Evolutionary conservation across 2,329 filamentous ascomycete species (phyloP), one percentile per base, ranked within the genome.

Genomic region (Alternaria panax): DNA sequence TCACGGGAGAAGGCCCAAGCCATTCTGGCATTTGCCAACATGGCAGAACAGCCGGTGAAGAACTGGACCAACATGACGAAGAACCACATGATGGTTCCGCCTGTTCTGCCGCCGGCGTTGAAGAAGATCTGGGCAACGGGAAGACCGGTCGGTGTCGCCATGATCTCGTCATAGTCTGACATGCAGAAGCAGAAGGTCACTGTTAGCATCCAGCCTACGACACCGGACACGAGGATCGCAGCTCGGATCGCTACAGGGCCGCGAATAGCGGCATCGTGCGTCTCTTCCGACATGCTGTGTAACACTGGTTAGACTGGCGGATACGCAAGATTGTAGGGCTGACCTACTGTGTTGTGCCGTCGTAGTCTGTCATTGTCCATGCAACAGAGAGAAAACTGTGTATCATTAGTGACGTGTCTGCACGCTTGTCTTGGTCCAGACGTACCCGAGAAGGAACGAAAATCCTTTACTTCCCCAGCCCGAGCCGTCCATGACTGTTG

Each of bases 331-430:
- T 57, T 25, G 42, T 34, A 46, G 61, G 57, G 55, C 41, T 43
- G 48, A 76, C 81, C 72, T 76, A 85, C 83, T 89, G 87, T 6
- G 87, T 88, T 11, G 87, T 90, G 45, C 85, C 87, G 66, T 89
- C 87, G 70, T 89, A 89, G 70, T 89, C 87, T 6, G 87, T 90
- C 87, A 90, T 89, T n/a, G 86, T 88, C 84, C 84, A 86, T 22
- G 84, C 83, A 14, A 86, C 84, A 16, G 83, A 85, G 6, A 86
- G 74, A 64, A 86, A 86, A 25, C 80, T 81, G 63, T 24, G 11
- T 28, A 27, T 32, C 28, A 22, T 67, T 60, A 66, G 63, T 40
- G 46, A 42, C 25, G 28, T 24, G 45, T 51, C 28, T 20, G 45
- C 41, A 45, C 18, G 18, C 32, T 12, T n/a, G 12, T 22, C 16